phyloP scores from a whole-genome alignment of 2,329 filamentous ascomycete species.

The Sporothrix euskadiensis region DNA sequence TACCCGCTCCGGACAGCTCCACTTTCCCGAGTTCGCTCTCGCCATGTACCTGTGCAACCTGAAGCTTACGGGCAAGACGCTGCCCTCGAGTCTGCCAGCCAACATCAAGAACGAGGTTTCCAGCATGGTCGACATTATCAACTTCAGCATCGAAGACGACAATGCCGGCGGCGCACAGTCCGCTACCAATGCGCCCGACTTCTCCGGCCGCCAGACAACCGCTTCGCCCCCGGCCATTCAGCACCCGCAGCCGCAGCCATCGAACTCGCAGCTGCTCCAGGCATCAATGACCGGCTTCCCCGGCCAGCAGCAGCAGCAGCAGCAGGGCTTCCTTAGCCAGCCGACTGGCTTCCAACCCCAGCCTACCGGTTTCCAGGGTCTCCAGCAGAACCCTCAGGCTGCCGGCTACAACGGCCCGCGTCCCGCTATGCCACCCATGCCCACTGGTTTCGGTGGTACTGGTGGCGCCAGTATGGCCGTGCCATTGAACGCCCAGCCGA shows the following conservation, averaged over 20 bases:
- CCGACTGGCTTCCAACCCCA: slow-evolving; percentile 64
- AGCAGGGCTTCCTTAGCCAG: slow-evolving; percentile 59
- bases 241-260: slow-evolving; percentile 72
- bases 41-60: slow-evolving; percentile 99
- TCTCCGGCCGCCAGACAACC: slow-evolving; percentile 55
- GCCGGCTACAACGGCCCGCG: slow-evolving; percentile 79
- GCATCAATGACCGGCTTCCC: slow-evolving; percentile 70
- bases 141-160: slow-evolving; percentile 85
- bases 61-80: slow-evolving; percentile 79
- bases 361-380: slow-evolving; percentile 68
- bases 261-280: slow-evolving; percentile 66
- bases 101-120: slow-evolving; percentile 94
- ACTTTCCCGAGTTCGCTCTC: slow-evolving; percentile 96
- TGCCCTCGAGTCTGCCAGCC: slow-evolving; percentile 76
- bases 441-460: slow-evolving; percentile 58
- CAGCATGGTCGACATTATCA: slow-evolving; percentile 99
- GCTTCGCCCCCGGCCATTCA: slow-evolving; percentile 58
- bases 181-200: slow-evolving; percentile 68
- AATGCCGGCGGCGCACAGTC: slow-evolving; percentile 41
- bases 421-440: slow-evolving; percentile 83
- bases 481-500: slow-evolving; percentile 87
- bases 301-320: slow-evolving; percentile 51
- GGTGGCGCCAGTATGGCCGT: slow-evolving; percentile 64
- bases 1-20: slow-evolving; percentile 90
- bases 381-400: slow-evolving; percentile 64